Evolutionary conservation across 169 alveolate genomes (phyloP).

Genomic region (Cryptosporidium meleagridis): DNA sequence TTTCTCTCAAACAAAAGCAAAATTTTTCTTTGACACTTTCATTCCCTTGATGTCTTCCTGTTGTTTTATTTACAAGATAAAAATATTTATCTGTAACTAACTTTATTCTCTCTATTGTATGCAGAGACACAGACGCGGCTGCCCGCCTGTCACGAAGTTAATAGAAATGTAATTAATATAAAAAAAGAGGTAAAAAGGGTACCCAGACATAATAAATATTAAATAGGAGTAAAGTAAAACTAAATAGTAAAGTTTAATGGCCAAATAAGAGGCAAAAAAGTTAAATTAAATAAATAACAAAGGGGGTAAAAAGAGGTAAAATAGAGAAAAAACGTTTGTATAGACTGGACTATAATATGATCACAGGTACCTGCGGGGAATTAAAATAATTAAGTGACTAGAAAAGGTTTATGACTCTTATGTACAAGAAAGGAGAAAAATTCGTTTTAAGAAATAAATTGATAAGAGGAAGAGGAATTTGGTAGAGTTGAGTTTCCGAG

Average conservation of each 20-base stretch:
- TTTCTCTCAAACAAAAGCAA: too few relatives aligned
- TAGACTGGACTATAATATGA: constrained; percentile 72
- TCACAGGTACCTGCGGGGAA: constrained; percentile 76
- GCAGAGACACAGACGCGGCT: background rate
- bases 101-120: background rate
- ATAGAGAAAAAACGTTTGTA: constrained; percentile 30
- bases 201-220: constrained; percentile 6
- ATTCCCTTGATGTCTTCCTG: background rate
- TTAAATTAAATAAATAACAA: background rate
- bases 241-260: constrained; percentile 14
- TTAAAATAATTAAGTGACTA: constrained; percentile 10
- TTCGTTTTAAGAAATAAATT: background rate
- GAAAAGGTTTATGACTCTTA: constrained; percentile 19
- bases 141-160: background rate
- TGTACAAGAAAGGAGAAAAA: constrained; percentile 11
- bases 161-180: background rate
- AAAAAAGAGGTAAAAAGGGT: background rate
- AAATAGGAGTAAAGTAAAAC: background rate
- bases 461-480: background rate
- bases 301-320: constrained; percentile 33
- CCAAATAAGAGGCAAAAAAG: background rate
- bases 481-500: constrained; percentile 11
- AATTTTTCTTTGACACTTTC: background rate
- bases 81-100: background rate
- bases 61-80: background rate